phyloP scores from a whole-genome alignment of 352 stramenopile species.

The Pythium biforme region DNA sequence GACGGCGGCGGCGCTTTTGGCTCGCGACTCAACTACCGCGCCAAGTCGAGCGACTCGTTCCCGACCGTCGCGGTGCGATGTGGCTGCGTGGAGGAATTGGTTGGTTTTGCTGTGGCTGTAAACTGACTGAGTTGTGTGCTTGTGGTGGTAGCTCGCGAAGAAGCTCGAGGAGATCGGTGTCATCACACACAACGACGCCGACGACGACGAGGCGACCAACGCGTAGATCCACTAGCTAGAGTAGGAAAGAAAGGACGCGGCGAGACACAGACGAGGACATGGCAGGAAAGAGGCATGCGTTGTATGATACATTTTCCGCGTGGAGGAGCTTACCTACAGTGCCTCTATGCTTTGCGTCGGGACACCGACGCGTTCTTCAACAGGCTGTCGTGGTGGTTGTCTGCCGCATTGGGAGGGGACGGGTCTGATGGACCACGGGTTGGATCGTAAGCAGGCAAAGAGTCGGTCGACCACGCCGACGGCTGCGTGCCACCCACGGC shows the following conservation, averaged over 20 bases:
- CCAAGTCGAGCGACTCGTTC: conserved; percentile 55
- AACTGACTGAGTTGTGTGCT: conserved; percentile 3
- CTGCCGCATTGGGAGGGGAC: neutral
- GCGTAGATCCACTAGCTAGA: neutral
- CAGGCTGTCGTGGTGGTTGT: neutral
- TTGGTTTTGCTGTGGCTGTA: too few species aligned
- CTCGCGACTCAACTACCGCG: conserved; percentile 36
- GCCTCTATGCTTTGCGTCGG: conserved; percentile 5
- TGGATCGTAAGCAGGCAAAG: conserved; percentile 14
- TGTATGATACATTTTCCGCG: conserved; percentile 2
- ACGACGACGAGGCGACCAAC: conserved; percentile 32
- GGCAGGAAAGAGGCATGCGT: neutral
- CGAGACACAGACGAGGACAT: neutral
- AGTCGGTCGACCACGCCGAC: conserved; percentile 26
- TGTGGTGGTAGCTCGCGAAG: conserved; percentile 44
- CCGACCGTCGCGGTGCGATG: conserved; percentile 52
- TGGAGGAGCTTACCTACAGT: neutral
- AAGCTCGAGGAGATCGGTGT: conserved; percentile 61
- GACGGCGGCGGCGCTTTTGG: conserved; percentile 44
- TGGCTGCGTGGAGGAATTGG: neutral
- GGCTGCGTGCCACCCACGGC: neutral
- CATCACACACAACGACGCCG: conserved; percentile 42
- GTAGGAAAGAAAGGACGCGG: neutral
- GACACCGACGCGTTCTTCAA: conserved; percentile 1
- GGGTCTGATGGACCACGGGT: neutral